Base-by-base conservation (phyloP, 108 stramenopile species). In the Skeletonema costatum region DNA sequence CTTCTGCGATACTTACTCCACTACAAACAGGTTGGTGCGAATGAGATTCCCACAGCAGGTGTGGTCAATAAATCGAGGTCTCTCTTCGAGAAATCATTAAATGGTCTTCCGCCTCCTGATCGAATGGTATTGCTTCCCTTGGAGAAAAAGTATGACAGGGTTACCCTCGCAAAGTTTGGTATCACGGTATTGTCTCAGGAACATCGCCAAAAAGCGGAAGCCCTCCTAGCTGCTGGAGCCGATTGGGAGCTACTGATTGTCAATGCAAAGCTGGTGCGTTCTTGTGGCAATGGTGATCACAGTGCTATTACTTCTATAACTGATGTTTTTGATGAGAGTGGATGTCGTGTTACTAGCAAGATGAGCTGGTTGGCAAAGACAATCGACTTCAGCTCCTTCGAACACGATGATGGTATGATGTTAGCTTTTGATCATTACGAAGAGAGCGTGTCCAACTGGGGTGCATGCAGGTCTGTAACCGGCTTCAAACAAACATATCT, bases 1-100 rank as follows among this genome's bases (percentile, higher is more conserved):
- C 62, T 77, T n/a, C 63, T 77, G 7, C 17, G 39, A 16, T 77
- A 77, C 65, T 72, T 70, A 7, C 71, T 77, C 16, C 36, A 13
- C 63, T 72, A 72, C 17, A 19, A 51, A n/a, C 17, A 32, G 41
- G 41, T 6, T 6, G 13, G 1, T 36, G 21, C 10, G n/a, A 21
- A 41, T 41, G 2, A 2, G 39, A 41, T n/a, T 17, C 74, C 64
- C 12, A 71, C 71, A 14, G 39, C 25, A 21, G 21, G 39, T 60
- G 8, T 39, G 4, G 12, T 32, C 19, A 21, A n/a, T 4, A 21
- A 25, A 2, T 53, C n/a, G 19, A 62, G 31, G 12, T 41, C 39
- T 4, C 25, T 5, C n/a, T 17, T 63, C 62, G 8, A 63, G n/a
- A 7, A 29, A 8, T 19, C 62, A 7, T 33, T 63, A 29, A 36